phyloP scores from a whole-genome alignment of 495 filamentous ascomycete genomes.

The Xylaria palmicola region DNA sequence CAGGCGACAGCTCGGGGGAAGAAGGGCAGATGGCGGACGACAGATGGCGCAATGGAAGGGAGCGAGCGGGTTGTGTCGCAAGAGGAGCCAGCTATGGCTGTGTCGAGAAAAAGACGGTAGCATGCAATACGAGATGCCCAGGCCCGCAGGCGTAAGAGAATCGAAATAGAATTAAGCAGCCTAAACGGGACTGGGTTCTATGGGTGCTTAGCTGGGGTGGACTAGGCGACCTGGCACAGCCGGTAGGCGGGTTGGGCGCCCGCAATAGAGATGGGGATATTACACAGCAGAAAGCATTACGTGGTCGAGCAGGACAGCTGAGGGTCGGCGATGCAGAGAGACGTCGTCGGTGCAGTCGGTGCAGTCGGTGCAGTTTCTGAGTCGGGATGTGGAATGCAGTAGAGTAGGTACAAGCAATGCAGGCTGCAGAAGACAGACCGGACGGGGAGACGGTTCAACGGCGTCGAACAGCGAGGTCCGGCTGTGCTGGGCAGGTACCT shows the following conservation, averaged over 20 bases:
- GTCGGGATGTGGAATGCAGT: not conserved
- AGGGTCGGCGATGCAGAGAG: not conserved
- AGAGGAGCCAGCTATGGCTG: constrained; percentile 12
- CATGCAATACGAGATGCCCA: constrained; percentile 28
- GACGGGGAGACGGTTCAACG: not conserved
- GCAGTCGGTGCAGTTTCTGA: not conserved
- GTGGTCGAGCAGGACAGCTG: not conserved
- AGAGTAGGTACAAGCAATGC: no score
- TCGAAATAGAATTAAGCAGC: constrained; percentile 18
- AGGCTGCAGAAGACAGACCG: not conserved
- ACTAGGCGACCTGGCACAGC: no score
- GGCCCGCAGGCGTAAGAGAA: constrained; percentile 20
- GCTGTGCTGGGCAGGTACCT: not conserved
- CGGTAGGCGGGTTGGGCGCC: not conserved
- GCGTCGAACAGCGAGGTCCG: not conserved
- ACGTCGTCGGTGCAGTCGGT: not conserved
- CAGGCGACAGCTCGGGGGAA: constrained; percentile 6
- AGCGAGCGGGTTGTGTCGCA: constrained; percentile 13
- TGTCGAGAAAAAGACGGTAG: constrained; percentile 20
- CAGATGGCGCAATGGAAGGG: not conserved
- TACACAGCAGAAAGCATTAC: not conserved
- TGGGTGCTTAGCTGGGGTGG: no score
- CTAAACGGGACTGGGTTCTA: constrained; percentile 15
- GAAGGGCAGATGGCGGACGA: not conserved
- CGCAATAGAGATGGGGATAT: constrained; percentile 5